These are phyloP conservation scores for Fibroporia radiculosa DNA, from an alignment of 768 basidiomycete species.

Conservation along the genomic window DNA sequence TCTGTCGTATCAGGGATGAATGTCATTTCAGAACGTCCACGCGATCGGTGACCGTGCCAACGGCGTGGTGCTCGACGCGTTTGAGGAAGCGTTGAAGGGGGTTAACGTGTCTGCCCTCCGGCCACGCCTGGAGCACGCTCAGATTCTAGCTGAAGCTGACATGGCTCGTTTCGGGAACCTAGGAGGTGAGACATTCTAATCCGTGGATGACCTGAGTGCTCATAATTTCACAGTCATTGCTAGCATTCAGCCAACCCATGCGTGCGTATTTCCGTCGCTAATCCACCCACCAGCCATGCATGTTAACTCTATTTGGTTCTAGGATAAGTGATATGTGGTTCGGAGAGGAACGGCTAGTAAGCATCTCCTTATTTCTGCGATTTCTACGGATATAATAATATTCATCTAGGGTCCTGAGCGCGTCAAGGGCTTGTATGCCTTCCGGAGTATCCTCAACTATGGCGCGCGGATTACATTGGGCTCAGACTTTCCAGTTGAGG, in stretches of 20 bases:
- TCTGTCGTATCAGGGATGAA: neutral
- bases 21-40: constrained; percentile 62
- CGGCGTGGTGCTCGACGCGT: constrained; percentile 72
- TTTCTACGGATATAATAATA: too few relatives aligned
- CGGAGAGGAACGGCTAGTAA: constrained; percentile 72
- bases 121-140: constrained; percentile 86
- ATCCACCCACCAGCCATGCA: too few relatives aligned
- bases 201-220: neutral
- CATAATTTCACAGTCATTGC: constrained; percentile 60
- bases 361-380: constrained; percentile 14
- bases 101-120: constrained; percentile 57
- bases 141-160: constrained; percentile 73
- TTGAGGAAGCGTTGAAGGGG: constrained; percentile 59
- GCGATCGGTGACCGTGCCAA: constrained; percentile 88
- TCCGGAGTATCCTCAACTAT: constrained; percentile 60
- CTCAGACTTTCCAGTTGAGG: constrained; percentile 87
- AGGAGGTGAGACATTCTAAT: constrained; percentile 45
- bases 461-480: constrained; percentile 71
- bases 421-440: constrained; percentile 82
- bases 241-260: constrained; percentile 87
- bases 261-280: constrained; percentile 35
- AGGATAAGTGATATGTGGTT: constrained; percentile 88
- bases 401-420: constrained; percentile 65
- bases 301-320: too few relatives aligned
- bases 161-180: constrained; percentile 70